Evolutionary conservation across 108 stramenopile genomes (phyloP), one percentile per base, ranked within the genome.

Genomic region (Nitzschia sp.): DNA sequence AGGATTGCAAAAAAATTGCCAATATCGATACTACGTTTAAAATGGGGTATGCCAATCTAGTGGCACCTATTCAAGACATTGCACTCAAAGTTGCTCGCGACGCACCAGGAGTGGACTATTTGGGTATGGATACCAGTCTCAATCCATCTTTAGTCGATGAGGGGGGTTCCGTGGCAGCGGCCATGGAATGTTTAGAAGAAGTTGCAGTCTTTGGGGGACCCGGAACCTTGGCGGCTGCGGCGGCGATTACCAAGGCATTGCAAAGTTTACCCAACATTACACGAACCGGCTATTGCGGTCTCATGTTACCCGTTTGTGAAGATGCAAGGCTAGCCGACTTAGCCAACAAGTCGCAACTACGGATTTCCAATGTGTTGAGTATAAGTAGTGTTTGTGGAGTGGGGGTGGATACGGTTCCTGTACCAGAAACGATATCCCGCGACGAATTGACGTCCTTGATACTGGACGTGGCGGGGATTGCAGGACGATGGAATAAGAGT

Each of bases 291-390:
- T 95, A 95, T 59, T 84, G 90, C 65, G 91, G 94, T 1, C 49
- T 95, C 15, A 95, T 95, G 94, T 71, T 95, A 0, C 94, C 94
- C 21, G 78, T 95, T 0, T 84, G 88, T 30, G 94, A 95, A 71
- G 94, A 95, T 66, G 25, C 33, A 2, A 68, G 94, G 49, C 64
- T 95, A 34, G 82, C 88, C 0, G 85, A 90, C 66, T 60, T 92
- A 9, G 79, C 72, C 1, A 64, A 38, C 21, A 38, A 42, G 29
- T 34, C 42, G 25, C 23, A 23, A 51, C 47, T 72, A 17, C 65
- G 45, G 47, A 79, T 71, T 75, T 78, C 66, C 63, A 76, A 91
- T 64, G 66, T 95, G 9, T 60, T 95, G 34, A 76, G 67, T 35
- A 79, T 95, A 19, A 85, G 85, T 30, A 86, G 81, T 25, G 91